Evolutionary conservation across 2,329 filamentous ascomycete genomes (phyloP), one percentile per base, ranked within the genome.

Genomic region (Talaromyces funiculosus): DNA sequence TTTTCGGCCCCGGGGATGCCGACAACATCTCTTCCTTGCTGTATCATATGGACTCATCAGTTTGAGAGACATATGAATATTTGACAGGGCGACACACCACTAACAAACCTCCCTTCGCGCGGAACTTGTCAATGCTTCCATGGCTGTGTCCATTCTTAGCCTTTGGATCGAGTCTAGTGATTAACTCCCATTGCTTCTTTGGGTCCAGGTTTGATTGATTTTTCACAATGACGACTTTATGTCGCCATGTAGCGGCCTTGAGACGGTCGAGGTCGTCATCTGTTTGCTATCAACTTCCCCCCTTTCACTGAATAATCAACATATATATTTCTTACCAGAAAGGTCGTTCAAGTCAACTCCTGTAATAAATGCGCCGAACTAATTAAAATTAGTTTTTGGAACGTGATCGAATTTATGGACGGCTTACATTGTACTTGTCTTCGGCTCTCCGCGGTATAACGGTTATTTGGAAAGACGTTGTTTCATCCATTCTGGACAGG

Each of bases 1-100:
- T 60, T 60, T 45, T 60, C 57, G 14, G 57, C 57, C n/a, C 57
- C 57, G 26, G 57, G 57, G n/a, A 60, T 60, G 20, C 57, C 57
- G 29, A 60, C 57, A 29, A 60, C 57, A 37, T 60, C 57, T 54
- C 57, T 60, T 54, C 57, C 57, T 60, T 54, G 47, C 57, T 60
- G 18, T n/a, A n/a, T n/a, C n/a, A n/a, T n/a, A 54, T 35, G 31
- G 49, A n/a, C n/a, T n/a, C 20, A 20, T 43, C 18, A 40, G 37
- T 40, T 16, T 40, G n/a, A 40, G 37, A 40, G n/a, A 40, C 37
- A 40, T 18, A 40, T 20, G n/a, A 40, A 40, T 40, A 16, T 20
- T 31, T 31, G 2, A 40, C 18, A 8, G 18, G 16, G 9, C 37
- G 12, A 60, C 57, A 18, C 38, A 60, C 57, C 18, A 49, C 57